phyloP scores from a whole-genome alignment of 306 rosid genomes.

The Cicer cuneatum region DNA sequence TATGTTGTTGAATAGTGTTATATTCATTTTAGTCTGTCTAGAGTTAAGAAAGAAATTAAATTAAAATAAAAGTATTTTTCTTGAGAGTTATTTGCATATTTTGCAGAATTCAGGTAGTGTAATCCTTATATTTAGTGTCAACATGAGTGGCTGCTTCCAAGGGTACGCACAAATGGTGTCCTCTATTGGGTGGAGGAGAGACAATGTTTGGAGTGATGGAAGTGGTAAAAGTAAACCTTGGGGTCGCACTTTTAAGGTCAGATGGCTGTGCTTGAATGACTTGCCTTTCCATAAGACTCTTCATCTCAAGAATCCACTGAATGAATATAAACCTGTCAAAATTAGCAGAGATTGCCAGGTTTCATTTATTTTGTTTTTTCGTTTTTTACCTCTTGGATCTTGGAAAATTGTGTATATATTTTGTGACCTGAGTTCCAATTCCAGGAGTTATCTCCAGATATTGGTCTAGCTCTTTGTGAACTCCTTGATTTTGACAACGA shows the following conservation, averaged over 20 bases:
- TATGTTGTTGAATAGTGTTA: conserved; percentile 33
- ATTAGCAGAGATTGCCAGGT: conserved; percentile 93
- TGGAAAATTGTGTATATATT: conserved; percentile 28
- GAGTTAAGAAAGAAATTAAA: not conserved
- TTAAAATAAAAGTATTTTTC: not conserved
- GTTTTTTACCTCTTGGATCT: not conserved
- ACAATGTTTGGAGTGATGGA: conserved; percentile 75
- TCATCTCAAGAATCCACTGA: conserved; percentile 84
- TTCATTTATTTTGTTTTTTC: conserved; percentile 21
- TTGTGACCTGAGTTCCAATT: conserved; percentile 41
- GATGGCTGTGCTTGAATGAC: conserved; percentile 74
- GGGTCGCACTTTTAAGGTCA: conserved; percentile 81
- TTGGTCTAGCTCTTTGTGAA: conserved; percentile 83
- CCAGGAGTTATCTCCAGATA: conserved; percentile 77
- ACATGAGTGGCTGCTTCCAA: conserved; percentile 90
- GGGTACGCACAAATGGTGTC: conserved; percentile 88
- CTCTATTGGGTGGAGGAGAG: conserved; percentile 76
- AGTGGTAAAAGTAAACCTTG: conserved; percentile 72
- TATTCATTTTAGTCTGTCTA: conserved; percentile 1
- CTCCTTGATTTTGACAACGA: conserved; percentile 67
- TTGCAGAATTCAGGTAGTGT: conserved; percentile 77
- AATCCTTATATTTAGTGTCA: conserved; percentile 78
- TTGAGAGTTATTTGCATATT: conserved; percentile 51
- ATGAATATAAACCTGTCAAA: conserved; percentile 86
- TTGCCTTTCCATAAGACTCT: conserved; percentile 78